A percentile compares a stretch with the other conserved stretches of the same genome.
These are phyloP conservation scores for Trichoderma brevicompactum DNA, from an alignment of 2,329 filamentous ascomycete species.

Conservation along the genomic window DNA sequence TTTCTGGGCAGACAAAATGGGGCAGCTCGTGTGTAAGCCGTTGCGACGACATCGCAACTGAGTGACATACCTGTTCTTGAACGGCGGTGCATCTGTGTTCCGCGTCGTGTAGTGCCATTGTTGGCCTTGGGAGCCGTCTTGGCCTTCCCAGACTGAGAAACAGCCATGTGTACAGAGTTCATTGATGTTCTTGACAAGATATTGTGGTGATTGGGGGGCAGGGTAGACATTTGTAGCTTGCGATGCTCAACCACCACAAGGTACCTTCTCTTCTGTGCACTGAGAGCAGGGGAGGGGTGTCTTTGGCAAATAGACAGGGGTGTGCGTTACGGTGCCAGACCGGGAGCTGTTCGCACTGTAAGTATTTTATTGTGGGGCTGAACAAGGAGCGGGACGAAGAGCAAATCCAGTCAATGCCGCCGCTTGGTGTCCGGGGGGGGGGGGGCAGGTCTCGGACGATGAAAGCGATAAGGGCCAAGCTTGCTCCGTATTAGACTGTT, in stretches of 20 bases:
- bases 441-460: conserved; percentile 32
- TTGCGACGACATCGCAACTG: neutral
- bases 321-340: conserved; percentile 21
- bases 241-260: conserved; percentile 36
- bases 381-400: conserved; percentile 39
- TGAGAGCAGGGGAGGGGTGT: conserved; percentile 37
- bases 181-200: conserved; percentile 53
- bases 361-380: conserved; percentile 33
- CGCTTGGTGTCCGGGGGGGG: conserved; percentile 24
- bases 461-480: conserved; percentile 30
- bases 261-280: conserved; percentile 32
- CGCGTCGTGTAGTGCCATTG: conserved; percentile 65
- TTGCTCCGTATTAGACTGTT: conserved; percentile 13
- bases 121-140: conserved; percentile 60
- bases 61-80: conserved; percentile 84
- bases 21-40: conserved; percentile 23
- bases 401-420: conserved; percentile 28
- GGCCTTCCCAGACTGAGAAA: conserved; percentile 61
- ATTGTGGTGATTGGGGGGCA: conserved; percentile 64
- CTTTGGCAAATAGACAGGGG: conserved; percentile 28
- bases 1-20: neutral
- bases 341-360: conserved; percentile 17
- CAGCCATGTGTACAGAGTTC: conserved; percentile 62
- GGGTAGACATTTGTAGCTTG: conserved; percentile 64
- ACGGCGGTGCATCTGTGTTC: conserved; percentile 87